Evolutionary conservation across 2,329 filamentous ascomycete species (phyloP).

Genomic region (Drechslerella dactyloides): DNA sequence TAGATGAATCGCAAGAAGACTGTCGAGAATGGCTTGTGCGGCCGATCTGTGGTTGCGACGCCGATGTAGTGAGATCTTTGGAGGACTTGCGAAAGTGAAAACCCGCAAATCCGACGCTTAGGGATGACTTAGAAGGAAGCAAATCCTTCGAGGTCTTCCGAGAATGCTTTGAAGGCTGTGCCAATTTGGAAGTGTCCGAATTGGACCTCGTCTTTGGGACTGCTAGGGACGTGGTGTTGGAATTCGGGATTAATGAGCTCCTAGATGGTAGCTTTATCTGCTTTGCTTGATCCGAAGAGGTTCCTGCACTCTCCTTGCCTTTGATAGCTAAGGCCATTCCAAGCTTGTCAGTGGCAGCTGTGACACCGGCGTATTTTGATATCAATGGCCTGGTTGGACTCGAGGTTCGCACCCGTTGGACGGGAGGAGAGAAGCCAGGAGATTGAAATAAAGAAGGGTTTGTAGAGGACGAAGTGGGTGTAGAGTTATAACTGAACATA

Average conservation of each 20-base stretch:
- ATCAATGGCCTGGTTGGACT: slow-evolving; percentile 50
- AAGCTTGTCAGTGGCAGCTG: slow-evolving; percentile 44
- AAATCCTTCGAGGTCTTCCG: slow-evolving; percentile 38
- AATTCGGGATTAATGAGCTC: slow-evolving; percentile 29
- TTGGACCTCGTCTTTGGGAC: slow-evolving; percentile 20
- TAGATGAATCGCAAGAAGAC: slow-evolving; percentile 44
- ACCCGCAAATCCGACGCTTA: slow-evolving; percentile 31
- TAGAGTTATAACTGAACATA: slow-evolving; percentile 51
- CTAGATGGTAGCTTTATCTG: slow-evolving; percentile 28
- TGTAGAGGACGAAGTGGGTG: slow-evolving; percentile 49
- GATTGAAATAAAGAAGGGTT: slow-evolving; percentile 48
- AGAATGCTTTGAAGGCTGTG: slow-evolving; percentile 24
- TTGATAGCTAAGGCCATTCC: slow-evolving; percentile 46
- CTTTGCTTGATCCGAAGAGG: slow-evolving; percentile 20
- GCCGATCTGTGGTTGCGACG: slow-evolving; percentile 28
- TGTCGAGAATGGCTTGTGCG: slow-evolving; percentile 39
- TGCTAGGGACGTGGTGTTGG: slow-evolving; percentile 21
- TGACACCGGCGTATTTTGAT: slow-evolving; percentile 49
- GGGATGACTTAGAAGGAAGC: slow-evolving; percentile 21
- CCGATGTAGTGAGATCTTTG: slow-evolving; percentile 35
- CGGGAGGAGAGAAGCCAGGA: slow-evolving; percentile 46
- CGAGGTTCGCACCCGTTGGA: slow-evolving; percentile 41
- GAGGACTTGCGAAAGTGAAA: slow-evolving; percentile 40
- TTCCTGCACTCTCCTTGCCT: slow-evolving; percentile 36
- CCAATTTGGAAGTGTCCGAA: slow-evolving; percentile 14